Base-by-base conservation (phyloP, 2,329 filamentous ascomycete species). In the Ophiognomonia clavigignenti-juglandacearum region DNA sequence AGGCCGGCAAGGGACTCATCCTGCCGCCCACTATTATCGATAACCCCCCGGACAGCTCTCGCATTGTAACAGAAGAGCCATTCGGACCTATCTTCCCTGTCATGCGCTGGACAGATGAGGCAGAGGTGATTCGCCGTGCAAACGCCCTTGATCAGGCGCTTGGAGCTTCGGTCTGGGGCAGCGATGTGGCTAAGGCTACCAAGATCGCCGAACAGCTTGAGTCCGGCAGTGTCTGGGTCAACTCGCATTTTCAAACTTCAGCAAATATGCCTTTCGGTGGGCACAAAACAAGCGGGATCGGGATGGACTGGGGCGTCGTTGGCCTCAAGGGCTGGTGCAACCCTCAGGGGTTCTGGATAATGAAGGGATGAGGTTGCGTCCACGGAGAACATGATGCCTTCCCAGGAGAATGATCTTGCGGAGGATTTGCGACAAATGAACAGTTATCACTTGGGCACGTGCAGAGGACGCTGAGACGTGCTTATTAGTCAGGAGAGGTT, bases 1-100 rank as follows among this genome's bases (percentile, higher is more conserved):
- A 47, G 26, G 10, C 29, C 29, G 37, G 36, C 32, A 50, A 48
- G 40, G 80, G 78, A 2, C 82, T 75, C 61, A 78, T 77, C 52
- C 65, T 83, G 47, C 61, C 71, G 3, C 79, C 80, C 0, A 75
- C 76, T n/a, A 75, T 84, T 47, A 70, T 83, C 48, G 73, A 81
- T 43, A 77, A 78, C 55, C 79, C 79, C 1, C 71, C 75, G 0
- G 75, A 80, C 34, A 62, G 72, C 32, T 74, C 77, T 0, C 66
- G 69, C 1, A 73, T 85, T 34, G 77, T 82, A 0, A 61, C 64
- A 3, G 77, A 77, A 53, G 77, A 81, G 56, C 74, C 73, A 0
- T 74, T 75, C 48, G 72, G 48, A 2, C 50, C 72, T 14, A 70
- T 75, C 47, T 57, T 75, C 5, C 71, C 72, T 0, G 59, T 68